Evolutionary conservation across 2,329 filamentous ascomycete genomes (phyloP).

Genomic region (Aspergillus amoenus): DNA sequence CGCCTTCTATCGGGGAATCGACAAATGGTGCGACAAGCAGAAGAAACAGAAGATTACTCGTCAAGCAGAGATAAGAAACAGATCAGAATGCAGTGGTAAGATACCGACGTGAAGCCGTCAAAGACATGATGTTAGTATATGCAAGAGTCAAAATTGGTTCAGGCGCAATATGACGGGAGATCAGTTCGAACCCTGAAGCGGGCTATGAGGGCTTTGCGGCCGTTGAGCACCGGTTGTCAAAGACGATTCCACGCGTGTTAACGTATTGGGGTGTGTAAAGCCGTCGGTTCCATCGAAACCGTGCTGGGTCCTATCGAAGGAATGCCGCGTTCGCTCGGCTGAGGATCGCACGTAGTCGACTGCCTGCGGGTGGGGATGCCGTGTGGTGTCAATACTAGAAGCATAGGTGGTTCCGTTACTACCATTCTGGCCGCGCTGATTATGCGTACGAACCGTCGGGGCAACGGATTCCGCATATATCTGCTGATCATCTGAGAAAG

Average conservation of each 20-base stretch:
- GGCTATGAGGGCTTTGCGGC: slow-evolving; percentile 33
- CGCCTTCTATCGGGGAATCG: slow-evolving; percentile 44
- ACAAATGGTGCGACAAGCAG: slow-evolving; percentile 19
- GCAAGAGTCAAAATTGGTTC: slow-evolving; percentile 25
- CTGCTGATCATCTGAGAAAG: slow-evolving; percentile 79
- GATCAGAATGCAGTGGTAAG: slow-evolving; percentile 21
- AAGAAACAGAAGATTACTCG: slow-evolving; percentile 24
- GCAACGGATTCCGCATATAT: slow-evolving; percentile 92
- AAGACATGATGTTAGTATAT: slow-evolving; percentile 25
- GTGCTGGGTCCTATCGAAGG: slow-evolving; percentile 79
- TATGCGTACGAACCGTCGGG: slow-evolving; percentile 73
- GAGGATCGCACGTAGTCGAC: slow-evolving; percentile 64
- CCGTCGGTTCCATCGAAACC: slow-evolving; percentile 87
- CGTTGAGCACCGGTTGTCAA: slow-evolving; percentile 25
- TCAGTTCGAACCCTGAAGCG: slow-evolving; percentile 34
- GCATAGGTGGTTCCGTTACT: slow-evolving; percentile 95
- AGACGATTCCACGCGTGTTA: slow-evolving; percentile 79
- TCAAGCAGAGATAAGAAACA: slow-evolving; percentile 28
- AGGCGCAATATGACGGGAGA: slow-evolving; percentile 32
- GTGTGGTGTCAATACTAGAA: slow-evolving; percentile 46
- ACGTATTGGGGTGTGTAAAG: slow-evolving; percentile 83
- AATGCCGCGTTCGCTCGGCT: slow-evolving; percentile 82
- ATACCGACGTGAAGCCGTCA: slow-evolving; percentile 21
- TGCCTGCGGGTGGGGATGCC: slow-evolving; percentile 57
- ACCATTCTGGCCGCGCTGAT: slow-evolving; percentile 80